Evolutionary conservation across 805 yeast species (phyloP).

Genomic region (Metschnikowia continentalis): DNA sequence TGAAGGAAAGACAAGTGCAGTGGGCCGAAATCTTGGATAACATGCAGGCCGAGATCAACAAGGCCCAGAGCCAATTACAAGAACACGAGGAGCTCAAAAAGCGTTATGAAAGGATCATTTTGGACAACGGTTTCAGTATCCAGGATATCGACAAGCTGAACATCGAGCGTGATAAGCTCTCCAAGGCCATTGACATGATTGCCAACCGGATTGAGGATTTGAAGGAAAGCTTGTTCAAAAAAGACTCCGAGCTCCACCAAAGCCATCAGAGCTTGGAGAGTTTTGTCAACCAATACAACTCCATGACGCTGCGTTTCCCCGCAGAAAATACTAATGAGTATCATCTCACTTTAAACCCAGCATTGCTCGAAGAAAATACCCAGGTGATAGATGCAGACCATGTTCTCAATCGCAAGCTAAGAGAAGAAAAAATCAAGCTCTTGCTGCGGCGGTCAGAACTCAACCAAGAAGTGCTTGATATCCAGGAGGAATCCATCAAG

Average conservation of each 20-base stretch:
- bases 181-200: conserved; percentile 47
- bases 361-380: conserved; percentile 8
- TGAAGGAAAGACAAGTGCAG: conserved; percentile 58
- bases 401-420: conserved; percentile 43
- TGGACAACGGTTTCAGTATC: conserved; percentile 54
- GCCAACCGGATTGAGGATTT: conserved; percentile 44
- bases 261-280: conserved; percentile 49
- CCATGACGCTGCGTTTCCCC: conserved; percentile 46
- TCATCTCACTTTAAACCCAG: conserved; percentile 34
- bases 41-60: conserved; percentile 50
- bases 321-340: conserved; percentile 26
- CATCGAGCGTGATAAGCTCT: conserved; percentile 55
- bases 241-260: conserved; percentile 47
- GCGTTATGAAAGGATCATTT: conserved; percentile 40
- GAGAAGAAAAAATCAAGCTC: conserved; percentile 42
- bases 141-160: conserved; percentile 61
- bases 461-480: conserved; percentile 40
- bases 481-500: conserved; percentile 55
- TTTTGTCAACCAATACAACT: conserved; percentile 54
- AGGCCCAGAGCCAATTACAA: conserved; percentile 40
- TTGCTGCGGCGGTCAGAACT: conserved; percentile 31
- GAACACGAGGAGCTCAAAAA: conserved; percentile 39
- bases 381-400: conserved; percentile 23
- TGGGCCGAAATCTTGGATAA: conserved; percentile 62
- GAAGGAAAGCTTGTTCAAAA: conserved; percentile 43